Evolutionary conservation across 2,329 filamentous ascomycete genomes (phyloP).

Genomic region (Colletotrichum scovillei): DNA sequence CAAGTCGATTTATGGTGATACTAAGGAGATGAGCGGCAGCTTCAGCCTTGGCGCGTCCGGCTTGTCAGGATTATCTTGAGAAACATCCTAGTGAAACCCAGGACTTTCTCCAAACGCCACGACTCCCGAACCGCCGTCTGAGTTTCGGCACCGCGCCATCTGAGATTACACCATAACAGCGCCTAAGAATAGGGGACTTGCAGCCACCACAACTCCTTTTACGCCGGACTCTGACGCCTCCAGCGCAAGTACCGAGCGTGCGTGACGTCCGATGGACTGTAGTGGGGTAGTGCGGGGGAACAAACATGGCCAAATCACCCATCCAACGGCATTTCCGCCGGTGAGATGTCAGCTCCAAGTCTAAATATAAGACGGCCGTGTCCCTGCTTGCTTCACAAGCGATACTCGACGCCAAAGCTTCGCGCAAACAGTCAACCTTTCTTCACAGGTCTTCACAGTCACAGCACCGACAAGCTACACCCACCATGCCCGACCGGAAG

Average conservation of each 20-base stretch:
- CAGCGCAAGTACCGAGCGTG: slow-evolving; percentile 30
- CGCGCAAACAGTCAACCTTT: neutral
- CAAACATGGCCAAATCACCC: slow-evolving; percentile 16
- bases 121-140: slow-evolving; percentile 17
- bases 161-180: neutral
- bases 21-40: neutral
- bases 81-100: neutral
- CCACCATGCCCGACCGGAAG: slow-evolving; percentile 36
- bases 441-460: neutral
- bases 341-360: neutral
- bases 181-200: neutral
- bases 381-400: neutral
- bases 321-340: neutral
- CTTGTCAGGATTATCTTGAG: neutral
- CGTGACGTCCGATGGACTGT: slow-evolving; percentile 30
- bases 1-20: neutral
- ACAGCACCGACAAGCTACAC: neutral
- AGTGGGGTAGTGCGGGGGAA: slow-evolving; percentile 36
- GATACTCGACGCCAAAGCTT: neutral
- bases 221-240: slow-evolving; percentile 16
- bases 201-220: neutral
- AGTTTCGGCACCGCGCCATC: slow-evolving; percentile 29
- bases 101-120: slow-evolving; percentile 14
- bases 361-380: neutral
- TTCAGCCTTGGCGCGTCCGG: neutral